Percentiles rank a stretch among this genome's conserved stretches.
phyloP scores from a whole-genome alignment of 139 green algal genomes.

The Parachlorella kessleri region DNA sequence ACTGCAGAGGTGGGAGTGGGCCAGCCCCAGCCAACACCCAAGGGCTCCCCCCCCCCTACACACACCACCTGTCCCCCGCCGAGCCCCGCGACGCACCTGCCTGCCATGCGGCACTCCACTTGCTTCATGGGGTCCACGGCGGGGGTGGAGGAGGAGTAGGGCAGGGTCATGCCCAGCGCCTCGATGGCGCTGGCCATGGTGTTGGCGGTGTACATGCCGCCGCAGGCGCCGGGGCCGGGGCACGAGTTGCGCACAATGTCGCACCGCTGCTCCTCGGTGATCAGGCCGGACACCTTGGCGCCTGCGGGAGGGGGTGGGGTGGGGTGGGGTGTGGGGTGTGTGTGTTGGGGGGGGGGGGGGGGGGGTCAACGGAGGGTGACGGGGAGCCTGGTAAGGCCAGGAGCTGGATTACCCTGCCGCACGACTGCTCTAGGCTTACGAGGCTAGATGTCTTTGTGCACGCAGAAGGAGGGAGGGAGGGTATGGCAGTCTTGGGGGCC shows the following conservation, averaged over 20 bases:
- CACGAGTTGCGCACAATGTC: conserved; percentile 94
- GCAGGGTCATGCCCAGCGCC: conserved; percentile 96
- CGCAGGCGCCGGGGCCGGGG: conserved; percentile 82
- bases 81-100: conserved; percentile 56
- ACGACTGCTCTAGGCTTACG: no score
- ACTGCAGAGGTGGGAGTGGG: no score
- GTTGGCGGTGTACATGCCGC: conserved; percentile 99
- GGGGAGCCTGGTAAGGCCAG: no score
- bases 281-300: conserved; percentile 78
- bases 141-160: conserved; percentile 92
- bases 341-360: no score
- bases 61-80: background rate
- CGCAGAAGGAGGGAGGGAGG: no score
- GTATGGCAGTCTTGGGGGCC: no score
- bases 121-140: conserved; percentile 95
- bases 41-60: no score
- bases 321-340: no score
- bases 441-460: no score
- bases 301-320: conserved; percentile 12
- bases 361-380: no score
- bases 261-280: conserved; percentile 82
- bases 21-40: no score
- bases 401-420: no score
- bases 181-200: conserved; percentile 98
- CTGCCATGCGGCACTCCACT: conserved; percentile 92